Percentiles rank a stretch among this genome's conserved stretches.
These are phyloP conservation scores for Boletus mariae DNA, from an alignment of 1,284 basidiomycete species.

Conservation along the genomic window DNA sequence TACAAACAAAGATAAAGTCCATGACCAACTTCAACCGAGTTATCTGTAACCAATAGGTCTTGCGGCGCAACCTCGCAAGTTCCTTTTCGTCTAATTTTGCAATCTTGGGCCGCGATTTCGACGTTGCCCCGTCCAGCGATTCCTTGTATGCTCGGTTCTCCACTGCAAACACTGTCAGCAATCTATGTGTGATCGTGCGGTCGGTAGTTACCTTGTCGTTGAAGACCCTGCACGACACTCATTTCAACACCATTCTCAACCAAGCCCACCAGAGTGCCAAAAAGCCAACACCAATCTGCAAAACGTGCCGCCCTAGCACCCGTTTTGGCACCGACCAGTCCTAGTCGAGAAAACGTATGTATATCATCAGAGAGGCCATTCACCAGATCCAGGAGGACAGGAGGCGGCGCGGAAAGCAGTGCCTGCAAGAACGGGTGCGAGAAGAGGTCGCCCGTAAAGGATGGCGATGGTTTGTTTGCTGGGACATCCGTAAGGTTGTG, in stretches of 20 bases:
- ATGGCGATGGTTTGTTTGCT: constrained; percentile 12
- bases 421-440: constrained; percentile 61
- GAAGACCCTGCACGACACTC: constrained; percentile 57
- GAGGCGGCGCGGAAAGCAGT: constrained; percentile 73
- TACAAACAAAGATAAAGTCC: constrained; percentile 83
- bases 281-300: constrained; percentile 81
- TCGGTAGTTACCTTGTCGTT: constrained; percentile 51
- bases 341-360: constrained; percentile 67
- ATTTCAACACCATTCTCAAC: constrained; percentile 79
- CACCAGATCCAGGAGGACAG: constrained; percentile 73
- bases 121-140: constrained; percentile 67
- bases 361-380: constrained; percentile 72
- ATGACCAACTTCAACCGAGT: constrained; percentile 67
- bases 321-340: constrained; percentile 56
- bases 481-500: constrained; percentile 21
- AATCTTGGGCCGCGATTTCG: constrained; percentile 59
- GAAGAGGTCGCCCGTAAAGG: constrained; percentile 22
- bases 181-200: neutral
- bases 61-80: constrained; percentile 57
- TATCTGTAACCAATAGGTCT: constrained; percentile 72
- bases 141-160: constrained; percentile 69
- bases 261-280: constrained; percentile 68
- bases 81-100: constrained; percentile 69
- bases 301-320: constrained; percentile 68
- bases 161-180: constrained; percentile 39